Percentiles rank a stretch among this genome's conserved stretches.
These are phyloP conservation scores for Beta corolliflora DNA, from an alignment of 179 eudicot genomes.

Conservation along the genomic window DNA sequence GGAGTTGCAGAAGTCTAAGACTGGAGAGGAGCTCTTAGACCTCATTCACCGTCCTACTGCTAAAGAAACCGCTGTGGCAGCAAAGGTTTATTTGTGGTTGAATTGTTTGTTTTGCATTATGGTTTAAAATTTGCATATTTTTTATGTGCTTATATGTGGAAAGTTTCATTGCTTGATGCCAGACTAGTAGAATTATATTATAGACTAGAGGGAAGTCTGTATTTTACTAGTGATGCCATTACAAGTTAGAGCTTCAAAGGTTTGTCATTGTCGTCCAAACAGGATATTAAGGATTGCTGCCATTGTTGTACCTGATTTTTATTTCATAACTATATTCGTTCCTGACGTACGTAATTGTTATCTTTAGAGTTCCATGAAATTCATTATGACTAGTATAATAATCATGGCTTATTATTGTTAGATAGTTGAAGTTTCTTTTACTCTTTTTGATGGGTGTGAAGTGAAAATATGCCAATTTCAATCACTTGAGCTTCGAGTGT, in stretches of 20 bases:
- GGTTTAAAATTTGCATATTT: neutral
- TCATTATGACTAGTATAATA: too few relatives aligned
- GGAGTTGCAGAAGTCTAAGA: conserved; percentile 88
- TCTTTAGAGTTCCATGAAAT: too few relatives aligned
- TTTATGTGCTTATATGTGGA: neutral
- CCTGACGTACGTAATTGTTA: too few relatives aligned
- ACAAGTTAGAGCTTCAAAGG: too few relatives aligned
- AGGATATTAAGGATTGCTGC: too few relatives aligned
- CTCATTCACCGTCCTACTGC: conserved; percentile 89
- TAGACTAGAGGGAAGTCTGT: neutral
- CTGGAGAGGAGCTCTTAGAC: conserved; percentile 90
- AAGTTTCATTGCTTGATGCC: neutral
- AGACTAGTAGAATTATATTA: neutral
- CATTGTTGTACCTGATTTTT: too few relatives aligned
- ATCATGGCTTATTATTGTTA: too few relatives aligned
- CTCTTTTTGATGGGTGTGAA: too few relatives aligned
- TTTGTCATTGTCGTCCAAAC: too few relatives aligned
- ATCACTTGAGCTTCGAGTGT: neutral
- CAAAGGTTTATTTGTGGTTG: conserved; percentile 50
- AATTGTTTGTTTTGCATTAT: neutral
- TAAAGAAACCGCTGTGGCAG: conserved; percentile 82
- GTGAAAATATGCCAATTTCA: neutral
- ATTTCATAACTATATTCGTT: too few relatives aligned
- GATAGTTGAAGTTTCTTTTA: too few relatives aligned
- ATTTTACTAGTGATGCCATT: too few relatives aligned